Conservation (phyloP, 208 protist species). For the Tritrichomonas foetus region DNA sequence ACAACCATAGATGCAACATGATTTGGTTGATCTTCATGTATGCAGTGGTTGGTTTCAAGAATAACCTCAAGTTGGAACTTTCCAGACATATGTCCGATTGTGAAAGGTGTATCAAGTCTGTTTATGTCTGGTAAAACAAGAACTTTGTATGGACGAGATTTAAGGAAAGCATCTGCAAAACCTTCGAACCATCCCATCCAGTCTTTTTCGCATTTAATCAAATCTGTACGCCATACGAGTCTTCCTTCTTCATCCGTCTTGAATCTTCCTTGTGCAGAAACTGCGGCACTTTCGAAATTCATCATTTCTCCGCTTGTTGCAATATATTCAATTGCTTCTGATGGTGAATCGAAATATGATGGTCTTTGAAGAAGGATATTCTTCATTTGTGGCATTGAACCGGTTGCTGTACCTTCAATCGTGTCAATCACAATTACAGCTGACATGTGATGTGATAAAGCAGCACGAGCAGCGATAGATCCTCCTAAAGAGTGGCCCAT, state of each 20-base stretch:
- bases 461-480: not conserved
- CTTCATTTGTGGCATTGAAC: not conserved
- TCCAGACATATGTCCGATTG: conserved; percentile 28
- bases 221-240: not conserved
- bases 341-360: not conserved
- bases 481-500: conserved; percentile 11
- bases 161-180: conserved; percentile 22
- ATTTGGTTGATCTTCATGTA: not conserved
- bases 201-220: not conserved
- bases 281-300: not conserved
- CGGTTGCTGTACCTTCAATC: not conserved
- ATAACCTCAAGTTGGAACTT: conserved; percentile 29
- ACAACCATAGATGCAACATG: not conserved
- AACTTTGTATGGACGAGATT: not conserved
- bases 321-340: not conserved
- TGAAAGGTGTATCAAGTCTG: conserved; percentile 17
- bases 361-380: not conserved
- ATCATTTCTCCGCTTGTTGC: not conserved
- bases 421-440: not conserved
- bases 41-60: not conserved
- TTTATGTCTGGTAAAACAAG: conserved; percentile 11
- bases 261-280: not conserved
- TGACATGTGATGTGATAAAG: not conserved
- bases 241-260: not conserved
- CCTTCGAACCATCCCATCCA: conserved; percentile 30